Evolutionary conservation across 2,329 filamentous ascomycete genomes (phyloP).

Genomic region (Colletotrichum lupini): DNA sequence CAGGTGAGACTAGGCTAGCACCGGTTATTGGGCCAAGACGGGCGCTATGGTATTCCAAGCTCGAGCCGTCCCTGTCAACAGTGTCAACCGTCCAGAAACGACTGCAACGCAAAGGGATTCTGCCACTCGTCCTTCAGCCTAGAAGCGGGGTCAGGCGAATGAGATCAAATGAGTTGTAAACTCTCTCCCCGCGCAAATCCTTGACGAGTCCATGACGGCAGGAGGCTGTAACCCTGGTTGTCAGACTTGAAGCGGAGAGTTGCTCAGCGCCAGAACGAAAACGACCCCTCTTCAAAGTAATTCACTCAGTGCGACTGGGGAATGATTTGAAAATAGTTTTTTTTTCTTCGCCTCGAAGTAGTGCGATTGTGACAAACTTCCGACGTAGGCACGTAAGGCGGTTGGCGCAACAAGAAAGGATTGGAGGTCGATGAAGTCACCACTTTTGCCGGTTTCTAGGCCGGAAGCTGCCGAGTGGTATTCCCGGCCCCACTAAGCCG

Average conservation of each 20-base stretch:
- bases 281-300: background rate
- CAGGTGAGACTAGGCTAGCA: slow-evolving; percentile 7
- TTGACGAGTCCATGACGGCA: slow-evolving; percentile 19
- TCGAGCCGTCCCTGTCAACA: background rate
- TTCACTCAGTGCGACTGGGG: background rate
- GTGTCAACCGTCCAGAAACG: background rate
- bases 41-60: background rate
- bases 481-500: slow-evolving; percentile 28
- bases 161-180: background rate
- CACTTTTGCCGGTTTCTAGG: slow-evolving; percentile 16
- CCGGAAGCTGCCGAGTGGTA: slow-evolving; percentile 18
- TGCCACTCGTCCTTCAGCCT: background rate
- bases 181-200: background rate
- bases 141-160: background rate
- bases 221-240: background rate
- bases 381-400: background rate
- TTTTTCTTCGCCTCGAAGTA: background rate
- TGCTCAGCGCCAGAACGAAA: background rate
- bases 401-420: background rate
- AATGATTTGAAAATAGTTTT: background rate
- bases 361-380: background rate
- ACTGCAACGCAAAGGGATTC: background rate
- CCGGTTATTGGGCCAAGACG: background rate
- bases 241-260: background rate
- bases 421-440: slow-evolving; percentile 34